A percentile compares a stretch with the other conserved stretches of the same genome.
Evolutionary conservation across 2,329 filamentous ascomycete genomes (phyloP).

Genomic region (Dichotomopilus funicola): DNA sequence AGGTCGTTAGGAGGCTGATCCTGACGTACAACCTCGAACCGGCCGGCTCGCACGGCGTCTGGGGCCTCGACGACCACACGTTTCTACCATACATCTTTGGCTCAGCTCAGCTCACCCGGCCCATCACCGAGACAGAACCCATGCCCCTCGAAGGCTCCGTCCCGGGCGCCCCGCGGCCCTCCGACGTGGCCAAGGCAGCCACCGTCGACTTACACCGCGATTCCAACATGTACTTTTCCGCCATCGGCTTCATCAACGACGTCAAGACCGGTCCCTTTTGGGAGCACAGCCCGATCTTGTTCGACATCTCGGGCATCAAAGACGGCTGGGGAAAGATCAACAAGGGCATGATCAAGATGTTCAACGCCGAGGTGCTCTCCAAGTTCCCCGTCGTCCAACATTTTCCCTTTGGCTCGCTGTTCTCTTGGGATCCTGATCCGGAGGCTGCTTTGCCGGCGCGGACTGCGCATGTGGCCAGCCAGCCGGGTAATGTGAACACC

Average conservation of each 20-base stretch:
- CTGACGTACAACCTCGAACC: constrained; percentile 89
- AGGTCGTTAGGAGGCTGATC: constrained; percentile 74
- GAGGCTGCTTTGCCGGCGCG: constrained; percentile 43
- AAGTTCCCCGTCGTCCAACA: constrained; percentile 99
- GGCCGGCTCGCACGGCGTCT: constrained; percentile 92
- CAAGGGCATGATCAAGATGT: constrained; percentile 99
- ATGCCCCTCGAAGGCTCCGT: constrained; percentile 77
- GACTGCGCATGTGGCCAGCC: constrained; percentile 50
- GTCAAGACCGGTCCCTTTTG: constrained; percentile 96
- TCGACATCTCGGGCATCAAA: constrained; percentile 85
- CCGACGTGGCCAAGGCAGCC: constrained; percentile 58
- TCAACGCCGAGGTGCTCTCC: constrained; percentile 87
- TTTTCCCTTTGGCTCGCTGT: constrained; percentile 76
- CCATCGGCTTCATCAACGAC: constrained; percentile 93
- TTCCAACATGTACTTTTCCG: constrained; percentile 85
- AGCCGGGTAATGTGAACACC: constrained; percentile 27
- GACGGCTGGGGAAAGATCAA: constrained; percentile 99
- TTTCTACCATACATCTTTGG: constrained; percentile 94
- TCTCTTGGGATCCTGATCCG: constrained; percentile 67
- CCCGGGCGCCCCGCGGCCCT: constrained; percentile 62
- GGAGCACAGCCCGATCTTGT: constrained; percentile 92
- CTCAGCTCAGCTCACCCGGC: constrained; percentile 78
- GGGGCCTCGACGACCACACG: constrained; percentile 96
- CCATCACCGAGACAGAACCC: constrained; percentile 54
- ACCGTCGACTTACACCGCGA: constrained; percentile 59